Base-by-base conservation (phyloP, 2,329 filamentous ascomycete genomes). In the Clonostachys rosea region DNA sequence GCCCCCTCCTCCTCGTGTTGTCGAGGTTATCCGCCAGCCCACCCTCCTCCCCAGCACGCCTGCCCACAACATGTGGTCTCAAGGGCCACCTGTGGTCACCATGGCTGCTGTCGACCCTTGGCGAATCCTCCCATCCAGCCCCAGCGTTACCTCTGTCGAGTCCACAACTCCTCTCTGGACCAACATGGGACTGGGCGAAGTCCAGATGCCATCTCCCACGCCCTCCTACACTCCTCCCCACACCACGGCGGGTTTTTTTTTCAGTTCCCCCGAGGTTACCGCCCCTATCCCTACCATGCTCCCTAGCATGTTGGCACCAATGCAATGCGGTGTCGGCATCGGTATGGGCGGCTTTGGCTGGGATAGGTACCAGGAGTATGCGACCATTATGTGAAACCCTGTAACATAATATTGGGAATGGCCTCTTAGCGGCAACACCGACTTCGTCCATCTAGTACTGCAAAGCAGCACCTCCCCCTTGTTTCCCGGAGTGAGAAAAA, bases 121-220 rank as follows among this genome's bases (percentile, higher is more conserved):
- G 92, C 90, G 87, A 66, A 84, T 96, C 56, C 75, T 96, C 47
- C 88, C 91, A 42, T 96, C 92, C 47, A 96, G 89, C 60, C 89
- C 91, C 45, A 89, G 84, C 65, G 82, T 89, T 45, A 70, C 68
- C 7, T 86, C 86, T 47, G 78, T 78, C 63, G 89, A 94, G 63
- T 85, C 84, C 36, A 61, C 79, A 59, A 78, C 83, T 49, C 79
- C 83, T 45, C 80, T 92, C 65, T 96, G 91, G 91, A 81, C 86
- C 51, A 84, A 79, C 62, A 84, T 95, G 74, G 78, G 77, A 60
- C 75, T 95, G 71, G 82, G 78, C 64, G 86, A 91, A 50, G 76
- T 86, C 46, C 83, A 87, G 58, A 71, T 94, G 50, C 81, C 87
- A 39, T 94, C 90, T 46, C 89, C 91, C 35, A 83, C 89, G 42